Conservation (phyloP, 257 asterid genomes). For the Penstemon davidsonii region DNA sequence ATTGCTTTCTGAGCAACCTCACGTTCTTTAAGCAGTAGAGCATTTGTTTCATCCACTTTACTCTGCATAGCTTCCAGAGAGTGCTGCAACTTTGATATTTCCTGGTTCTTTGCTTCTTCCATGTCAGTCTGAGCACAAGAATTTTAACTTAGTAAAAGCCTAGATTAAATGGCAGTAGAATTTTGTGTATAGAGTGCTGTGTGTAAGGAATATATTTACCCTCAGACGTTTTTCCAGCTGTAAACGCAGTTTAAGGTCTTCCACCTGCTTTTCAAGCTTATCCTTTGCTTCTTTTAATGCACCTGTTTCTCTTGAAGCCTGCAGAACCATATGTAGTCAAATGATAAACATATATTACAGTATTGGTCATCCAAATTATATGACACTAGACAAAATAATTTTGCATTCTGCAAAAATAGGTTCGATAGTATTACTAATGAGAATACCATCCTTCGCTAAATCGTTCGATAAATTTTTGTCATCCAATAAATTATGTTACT, state of each 20-base stretch:
- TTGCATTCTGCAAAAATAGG: neutral
- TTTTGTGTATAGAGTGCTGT: neutral
- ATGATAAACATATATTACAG: neutral
- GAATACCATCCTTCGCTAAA: constrained; percentile 21
- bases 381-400: neutral
- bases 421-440: neutral
- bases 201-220: constrained; percentile 51
- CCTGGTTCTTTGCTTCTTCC: constrained; percentile 81
- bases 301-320: constrained; percentile 98
- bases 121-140: constrained; percentile 60
- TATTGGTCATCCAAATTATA: neutral
- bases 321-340: constrained; percentile 17
- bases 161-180: neutral
- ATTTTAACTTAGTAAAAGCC: constrained; percentile 21
- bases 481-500: neutral
- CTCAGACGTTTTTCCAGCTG: constrained; percentile 95
- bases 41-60: constrained; percentile 76
- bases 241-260: constrained; percentile 89
- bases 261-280: constrained; percentile 97
- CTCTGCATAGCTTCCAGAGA: constrained; percentile 66
- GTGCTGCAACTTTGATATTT: constrained; percentile 67
- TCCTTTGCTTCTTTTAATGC: constrained; percentile 96
- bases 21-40: constrained; percentile 71
- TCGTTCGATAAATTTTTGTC: constrained; percentile 13
- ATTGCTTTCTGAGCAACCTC: constrained; percentile 86